These are phyloP conservation scores for Hypoxylon rubiginosum DNA, from an alignment of 2,329 filamentous ascomycete genomes.

Conservation along the genomic window DNA sequence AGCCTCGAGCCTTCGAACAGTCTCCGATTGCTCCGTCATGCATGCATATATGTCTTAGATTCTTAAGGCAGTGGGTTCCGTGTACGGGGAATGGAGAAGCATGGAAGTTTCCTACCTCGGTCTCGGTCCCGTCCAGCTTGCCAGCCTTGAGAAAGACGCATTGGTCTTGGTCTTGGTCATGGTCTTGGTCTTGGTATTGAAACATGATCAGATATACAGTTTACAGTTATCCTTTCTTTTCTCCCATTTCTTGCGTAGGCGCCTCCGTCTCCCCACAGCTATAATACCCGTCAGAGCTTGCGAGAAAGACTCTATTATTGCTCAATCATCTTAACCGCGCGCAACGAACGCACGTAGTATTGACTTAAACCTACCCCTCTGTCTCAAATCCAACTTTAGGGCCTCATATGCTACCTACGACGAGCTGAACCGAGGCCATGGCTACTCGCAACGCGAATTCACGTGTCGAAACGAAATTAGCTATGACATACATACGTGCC, in stretches of 20 bases:
- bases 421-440: not conserved
- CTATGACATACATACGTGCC: not conserved
- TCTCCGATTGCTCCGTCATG: conserved; percentile 16
- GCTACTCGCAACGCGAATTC: not conserved
- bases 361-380: not conserved
- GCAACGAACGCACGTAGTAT: not conserved
- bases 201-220: no score
- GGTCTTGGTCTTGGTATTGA: no score
- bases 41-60: conserved; percentile 4
- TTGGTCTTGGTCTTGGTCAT: conserved; percentile 5
- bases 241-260: no score
- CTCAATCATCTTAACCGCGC: not conserved
- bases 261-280: no score
- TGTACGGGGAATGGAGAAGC: not conserved
- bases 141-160: not conserved
- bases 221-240: no score
- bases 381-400: not conserved
- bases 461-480: not conserved
- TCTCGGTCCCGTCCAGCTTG: conserved; percentile 9
- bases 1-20: conserved; percentile 16
- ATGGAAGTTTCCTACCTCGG: conserved; percentile 28
- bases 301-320: not conserved
- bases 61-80: not conserved
- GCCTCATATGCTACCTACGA: not conserved
- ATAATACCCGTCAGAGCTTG: not conserved